Conservation (phyloP, 75 land plant species). For the Sequoiadendron giganteum region DNA sequence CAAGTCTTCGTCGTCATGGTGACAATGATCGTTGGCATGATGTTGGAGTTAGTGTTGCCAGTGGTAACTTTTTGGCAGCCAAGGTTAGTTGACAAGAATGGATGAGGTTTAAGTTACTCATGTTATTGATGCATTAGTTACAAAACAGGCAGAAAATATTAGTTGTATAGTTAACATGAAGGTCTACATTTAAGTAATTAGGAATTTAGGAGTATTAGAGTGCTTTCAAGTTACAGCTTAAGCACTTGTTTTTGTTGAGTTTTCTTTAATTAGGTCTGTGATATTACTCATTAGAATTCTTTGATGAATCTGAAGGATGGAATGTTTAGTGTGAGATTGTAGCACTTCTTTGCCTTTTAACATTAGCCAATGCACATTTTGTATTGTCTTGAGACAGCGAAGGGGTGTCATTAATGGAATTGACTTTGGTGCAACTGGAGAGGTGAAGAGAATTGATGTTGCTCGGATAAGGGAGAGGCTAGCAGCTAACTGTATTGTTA, state of each 20-base stretch:
- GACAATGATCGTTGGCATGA: constrained; percentile 88
- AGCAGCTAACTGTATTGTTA: constrained; percentile 79
- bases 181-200: background rate
- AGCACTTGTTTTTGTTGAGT: background rate
- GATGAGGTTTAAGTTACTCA: background rate
- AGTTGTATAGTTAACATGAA: background rate
- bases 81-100: constrained; percentile 50
- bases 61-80: constrained; percentile 97
- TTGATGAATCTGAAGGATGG: background rate
- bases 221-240: background rate
- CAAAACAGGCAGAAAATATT: background rate
- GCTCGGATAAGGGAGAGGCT: constrained; percentile 78
- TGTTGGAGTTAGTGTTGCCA: constrained; percentile 83
- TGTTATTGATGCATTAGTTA: constrained; percentile 1
- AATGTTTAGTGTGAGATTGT: background rate
- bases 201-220: background rate
- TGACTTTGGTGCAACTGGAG: constrained; percentile 93
- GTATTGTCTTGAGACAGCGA: constrained; percentile 49
- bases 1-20: constrained; percentile 87
- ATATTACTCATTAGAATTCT: background rate
- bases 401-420: constrained; percentile 87
- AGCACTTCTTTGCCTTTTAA: background rate
- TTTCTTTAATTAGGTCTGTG: background rate
- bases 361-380: constrained; percentile 2
- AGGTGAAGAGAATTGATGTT: constrained; percentile 90